Evolutionary conservation across 2,329 filamentous ascomycete species (phyloP), one percentile per base, ranked within the genome.

Genomic region (Colletotrichum lindemuthianum): DNA sequence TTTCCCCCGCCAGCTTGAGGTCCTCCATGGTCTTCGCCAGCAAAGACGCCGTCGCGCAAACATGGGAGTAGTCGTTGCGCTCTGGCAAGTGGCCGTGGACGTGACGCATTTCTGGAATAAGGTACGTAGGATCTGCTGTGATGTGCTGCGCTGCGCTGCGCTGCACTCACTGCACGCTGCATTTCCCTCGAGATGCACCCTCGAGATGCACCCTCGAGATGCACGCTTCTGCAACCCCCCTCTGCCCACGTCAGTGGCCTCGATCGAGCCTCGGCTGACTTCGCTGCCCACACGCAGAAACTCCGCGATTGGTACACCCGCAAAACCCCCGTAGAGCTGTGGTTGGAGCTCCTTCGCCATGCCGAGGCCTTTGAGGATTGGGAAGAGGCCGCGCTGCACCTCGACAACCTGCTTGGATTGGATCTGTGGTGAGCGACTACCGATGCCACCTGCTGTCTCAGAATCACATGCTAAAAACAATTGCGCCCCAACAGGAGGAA

Each of bases 331-430:
- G 83, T 86, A 52, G 87, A 90, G 68, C 79, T 88, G 59, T 89
- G 92, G 79, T 82, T 90, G 47, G 84, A 90, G 66, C 80, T 84
- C 32, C 81, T 96, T 51, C 84, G 83, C 57, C 84, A 87, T 63
- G 91, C 92, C 15, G 82, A 87, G 68, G 84, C 85, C 33, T 97
- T 90, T 73, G 92, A 96, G 72, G 90, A 96, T 74, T 97, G 93
- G 93, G 90, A 95, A 74, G 89, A 90, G 69, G 89, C 90, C n/a
- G 92, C 93, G 2, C 86, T 91, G 68, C 87, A 92, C 71, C 84
- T 97, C n/a, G 94, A 97, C 76, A 90, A 90, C 71, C 81, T 92
- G 15, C 83, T 93, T n/a, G 90, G 90, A 45, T 87, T 93, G 69
- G 92, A 96, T 77, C 77, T 93, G 66, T 97, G 92, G 92, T 92